Base-by-base conservation (phyloP, 2,329 filamentous ascomycete species). In the Fusarium chaquense region DNA sequence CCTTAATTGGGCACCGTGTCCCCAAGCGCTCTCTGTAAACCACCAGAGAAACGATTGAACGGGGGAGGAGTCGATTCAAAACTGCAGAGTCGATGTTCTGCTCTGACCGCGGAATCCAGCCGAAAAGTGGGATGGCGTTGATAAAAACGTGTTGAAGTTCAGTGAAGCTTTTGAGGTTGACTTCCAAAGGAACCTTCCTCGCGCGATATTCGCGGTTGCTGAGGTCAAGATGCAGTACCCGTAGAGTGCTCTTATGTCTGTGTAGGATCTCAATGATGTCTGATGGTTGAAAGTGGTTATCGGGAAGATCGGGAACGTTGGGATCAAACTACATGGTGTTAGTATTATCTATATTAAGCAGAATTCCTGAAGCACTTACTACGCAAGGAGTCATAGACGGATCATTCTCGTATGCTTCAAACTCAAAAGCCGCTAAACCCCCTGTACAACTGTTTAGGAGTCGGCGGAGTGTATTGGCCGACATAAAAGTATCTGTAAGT, bases 1-100 rank as follows among this genome's bases (percentile, higher is more conserved):
- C n/a, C 3, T 38, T 13, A 20, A 20, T 11, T 20, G 6, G 3
- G 36, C 1, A n/a, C n/a, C 3, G 5, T 38, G 0, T 12, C 0
- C 6, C n/a, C n/a, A 38, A 13, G 7, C 6, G 1, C n/a, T 38
- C 36, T 13, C n/a, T 20, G n/a, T 38, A 7, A 1, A 38, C 4
- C 36, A 20, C 36, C 20, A 38, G n/a, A 20, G 36, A 38, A 12
- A 38, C 11, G 4, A 12, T 38, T 20, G 36, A 20, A 20, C 6
- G 36, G n/a, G 36, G 36, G 5, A 38, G 36, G n/a, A 38, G 10
- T 20, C 36, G n/a, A n/a, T 12, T 20, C 36, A 38, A 2, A 12
- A 38, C n/a, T 38, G 3, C 36, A 10, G n/a, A 12, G 10, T 38
- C 36, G 2, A 12, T 13, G 3, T 38, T 38, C n/a, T 20, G 10